Evolutionary conservation across 1,284 basidiomycete genomes (phyloP), one percentile per base, ranked within the genome.

Genomic region (Ceraceosorus guamensis): DNA sequence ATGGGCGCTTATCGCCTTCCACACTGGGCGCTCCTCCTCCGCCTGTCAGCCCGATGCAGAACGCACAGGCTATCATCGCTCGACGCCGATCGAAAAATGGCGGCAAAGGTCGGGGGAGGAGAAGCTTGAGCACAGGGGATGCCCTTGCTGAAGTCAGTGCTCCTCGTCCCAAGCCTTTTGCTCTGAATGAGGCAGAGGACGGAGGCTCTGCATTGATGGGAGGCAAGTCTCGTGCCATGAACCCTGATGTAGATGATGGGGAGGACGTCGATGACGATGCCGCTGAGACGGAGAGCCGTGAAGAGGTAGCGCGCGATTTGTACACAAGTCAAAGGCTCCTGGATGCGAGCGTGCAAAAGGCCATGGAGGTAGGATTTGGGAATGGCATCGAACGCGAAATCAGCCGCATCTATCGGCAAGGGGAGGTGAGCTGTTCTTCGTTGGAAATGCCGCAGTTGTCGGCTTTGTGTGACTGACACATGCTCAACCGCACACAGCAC

Each of bases 401-500:
- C 39, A 63, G 59, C 45, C 57, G 69, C 8, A 72, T 72, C 60
- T 71, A 67, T 50, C 48, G 60, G 35, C 62, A 71, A 46, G 66
- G 50, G 13, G 66, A 67, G 3, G 56, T 58, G 52, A 58, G 56
- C 55, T 8, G 30, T 13, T 7, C 14, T 5, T n/a, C 8, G 37
- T 8, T n/a, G 37, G n/a, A n/a, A 24, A 46, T 46, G n/a, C 6
- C n/a, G 44, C 6, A 10, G 44, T 24, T 10, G 7, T 10, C 39
- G 10, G 10, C 39, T 10, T 43, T 10, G 39, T 10, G 14, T 6
- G 18, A 37, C 49, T 50, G 14, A 35, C 49, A 41, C 18, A 6
- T 33, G 11, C 53, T 55, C 7, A 39, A 57, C 48, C 56, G 49
- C 10, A 16, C 58, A 18, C 56, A 80, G 76, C 77, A 81, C 64